phyloP scores from a whole-genome alignment of 1,284 basidiomycete species.

The Inonotus obliquus region DNA sequence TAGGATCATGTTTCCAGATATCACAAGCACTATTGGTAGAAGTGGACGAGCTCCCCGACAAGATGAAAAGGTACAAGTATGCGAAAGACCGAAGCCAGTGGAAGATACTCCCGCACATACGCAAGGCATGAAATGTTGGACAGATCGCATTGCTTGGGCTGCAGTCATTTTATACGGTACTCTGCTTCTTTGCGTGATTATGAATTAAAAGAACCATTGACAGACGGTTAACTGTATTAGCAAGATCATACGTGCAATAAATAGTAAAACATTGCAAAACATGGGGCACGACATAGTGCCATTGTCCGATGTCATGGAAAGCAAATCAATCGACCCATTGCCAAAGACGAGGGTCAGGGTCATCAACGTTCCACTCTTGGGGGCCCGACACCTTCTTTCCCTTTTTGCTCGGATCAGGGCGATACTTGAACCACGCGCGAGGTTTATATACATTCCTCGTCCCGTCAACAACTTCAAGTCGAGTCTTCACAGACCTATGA shows the following conservation, averaged over 20 bases:
- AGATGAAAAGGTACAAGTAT: too few relatives aligned
- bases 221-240: neutral
- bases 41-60: too few relatives aligned
- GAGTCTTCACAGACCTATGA: conserved; percentile 17
- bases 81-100: too few relatives aligned
- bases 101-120: too few relatives aligned
- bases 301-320: too few relatives aligned
- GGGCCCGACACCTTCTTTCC: conserved; percentile 9
- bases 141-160: too few relatives aligned
- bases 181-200: neutral
- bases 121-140: too few relatives aligned
- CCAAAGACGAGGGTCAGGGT: conserved; percentile 4
- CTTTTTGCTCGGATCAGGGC: conserved; percentile 4
- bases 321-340: conserved; percentile 14
- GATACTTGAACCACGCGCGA: conserved; percentile 14
- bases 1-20: too few relatives aligned
- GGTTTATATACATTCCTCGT: conserved; percentile 13
- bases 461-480: conserved; percentile 8
- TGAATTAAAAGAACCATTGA: neutral
- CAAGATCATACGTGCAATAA: neutral
- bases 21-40: neutral
- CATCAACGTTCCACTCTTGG: conserved; percentile 8
- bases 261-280: too few relatives aligned
- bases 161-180: neutral
- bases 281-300: too few relatives aligned